A percentile compares a stretch with the other conserved stretches of the same genome.
Evolutionary conservation across 352 stramenopile genomes (phyloP).

Genomic region (Phytopythium vexans): DNA sequence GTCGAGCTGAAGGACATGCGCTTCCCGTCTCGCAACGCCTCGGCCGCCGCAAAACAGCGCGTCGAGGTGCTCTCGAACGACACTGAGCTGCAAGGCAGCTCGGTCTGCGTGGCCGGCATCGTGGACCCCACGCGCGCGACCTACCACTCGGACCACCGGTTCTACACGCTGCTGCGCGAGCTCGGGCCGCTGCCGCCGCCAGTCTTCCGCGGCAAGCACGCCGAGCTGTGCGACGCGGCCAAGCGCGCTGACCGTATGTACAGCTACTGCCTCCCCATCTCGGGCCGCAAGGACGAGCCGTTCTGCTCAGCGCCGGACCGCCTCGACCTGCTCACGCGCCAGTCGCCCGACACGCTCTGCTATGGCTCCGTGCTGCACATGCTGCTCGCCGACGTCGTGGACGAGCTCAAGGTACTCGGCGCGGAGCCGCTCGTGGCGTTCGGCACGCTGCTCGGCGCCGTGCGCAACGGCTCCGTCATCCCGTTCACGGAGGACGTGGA

Average conservation of each 20-base stretch:
- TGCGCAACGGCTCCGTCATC: slow-evolving; percentile 45
- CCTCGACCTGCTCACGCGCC: slow-evolving; percentile 33
- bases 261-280: slow-evolving; percentile 49
- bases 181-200: slow-evolving; percentile 9
- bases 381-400: slow-evolving; percentile 51
- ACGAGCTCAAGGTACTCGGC: slow-evolving; percentile 22
- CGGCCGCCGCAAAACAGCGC: background rate
- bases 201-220: slow-evolving; percentile 16
- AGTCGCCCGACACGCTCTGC: slow-evolving; percentile 27
- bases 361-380: slow-evolving; percentile 51
- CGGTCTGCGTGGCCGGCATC: slow-evolving; percentile 5
- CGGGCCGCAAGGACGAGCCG: slow-evolving; percentile 34
- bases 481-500: slow-evolving; percentile 55
- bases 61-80: slow-evolving; percentile 5
- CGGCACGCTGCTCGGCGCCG: slow-evolving; percentile 44
- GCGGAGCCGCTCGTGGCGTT: slow-evolving; percentile 31
- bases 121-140: slow-evolving; percentile 3
- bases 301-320: slow-evolving; percentile 42
- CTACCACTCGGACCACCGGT: slow-evolving; percentile 10
- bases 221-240: slow-evolving; percentile 14
- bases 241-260: background rate
- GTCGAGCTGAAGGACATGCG: background rate
- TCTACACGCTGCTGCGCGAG: slow-evolving; percentile 11
- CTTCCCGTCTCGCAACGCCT: slow-evolving; percentile 1
- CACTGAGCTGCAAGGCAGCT: background rate